Evolutionary conservation across 2,329 filamentous ascomycete species (phyloP).

Genomic region (Sclerotinia minor): DNA sequence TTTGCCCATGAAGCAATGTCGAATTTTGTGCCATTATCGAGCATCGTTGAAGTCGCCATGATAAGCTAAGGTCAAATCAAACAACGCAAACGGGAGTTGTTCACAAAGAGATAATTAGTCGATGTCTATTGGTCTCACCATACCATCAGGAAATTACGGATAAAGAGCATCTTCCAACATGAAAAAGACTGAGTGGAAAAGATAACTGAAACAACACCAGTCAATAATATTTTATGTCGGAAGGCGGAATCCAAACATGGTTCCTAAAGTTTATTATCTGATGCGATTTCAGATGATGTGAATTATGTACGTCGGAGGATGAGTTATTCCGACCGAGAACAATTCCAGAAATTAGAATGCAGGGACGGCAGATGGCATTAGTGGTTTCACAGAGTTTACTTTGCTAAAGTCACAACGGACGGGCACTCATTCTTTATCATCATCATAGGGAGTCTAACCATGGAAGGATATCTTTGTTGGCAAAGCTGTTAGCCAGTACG

Average conservation of each 20-base stretch:
- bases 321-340: conserved; percentile 10
- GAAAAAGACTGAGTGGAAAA: conserved; percentile 2
- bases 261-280: not conserved
- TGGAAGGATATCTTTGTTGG: too few species aligned
- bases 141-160: conserved; percentile 15
- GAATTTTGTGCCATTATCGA: conserved; percentile 40
- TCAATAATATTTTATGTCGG: not conserved
- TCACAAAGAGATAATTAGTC: conserved; percentile 23
- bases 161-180: conserved; percentile 23
- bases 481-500: too few species aligned
- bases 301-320: not conserved
- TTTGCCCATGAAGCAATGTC: conserved; percentile 57
- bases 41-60: conserved; percentile 34
- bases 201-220: not conserved
- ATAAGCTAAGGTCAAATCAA: conserved; percentile 1
- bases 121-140: conserved; percentile 22
- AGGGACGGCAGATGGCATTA: not conserved
- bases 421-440: too few species aligned
- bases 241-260: not conserved
- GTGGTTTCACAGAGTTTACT: not conserved
- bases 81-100: conserved; percentile 13
- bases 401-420: too few species aligned
- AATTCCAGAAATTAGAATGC: not conserved
- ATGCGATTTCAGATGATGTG: conserved; percentile 3
- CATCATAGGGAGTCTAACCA: too few species aligned